Percentiles rank a stretch among this genome's conserved stretches.
Conservation (phyloP, 176 grass and related monocot genomes). For the Panicum miliaceum region DNA sequence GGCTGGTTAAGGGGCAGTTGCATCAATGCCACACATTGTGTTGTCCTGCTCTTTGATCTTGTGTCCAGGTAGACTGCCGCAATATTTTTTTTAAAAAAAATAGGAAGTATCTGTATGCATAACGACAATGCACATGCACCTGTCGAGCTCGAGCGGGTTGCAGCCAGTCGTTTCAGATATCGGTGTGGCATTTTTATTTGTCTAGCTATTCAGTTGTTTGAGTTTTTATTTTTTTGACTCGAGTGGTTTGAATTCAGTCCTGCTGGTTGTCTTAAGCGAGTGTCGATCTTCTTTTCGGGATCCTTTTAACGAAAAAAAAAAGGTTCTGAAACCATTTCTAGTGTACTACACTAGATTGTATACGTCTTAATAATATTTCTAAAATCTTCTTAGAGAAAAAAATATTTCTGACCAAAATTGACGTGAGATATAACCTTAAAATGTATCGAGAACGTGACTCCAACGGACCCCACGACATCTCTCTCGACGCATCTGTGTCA, state of each 20-base stretch:
- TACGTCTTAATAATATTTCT: too few relatives aligned
- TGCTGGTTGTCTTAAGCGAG: neutral
- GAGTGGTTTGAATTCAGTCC: too few relatives aligned
- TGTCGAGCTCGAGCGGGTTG: neutral
- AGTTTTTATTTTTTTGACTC: too few relatives aligned
- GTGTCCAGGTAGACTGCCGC: neutral
- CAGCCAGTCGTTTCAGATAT: constrained; percentile 10
- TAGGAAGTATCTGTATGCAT: neutral
- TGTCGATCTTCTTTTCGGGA: neutral
- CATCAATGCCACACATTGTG: neutral
- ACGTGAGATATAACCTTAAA: neutral
- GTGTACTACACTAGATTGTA: neutral
- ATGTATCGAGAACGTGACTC: neutral
- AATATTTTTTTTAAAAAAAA: neutral
- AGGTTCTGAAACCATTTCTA: too few relatives aligned
- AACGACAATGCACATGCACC: neutral
- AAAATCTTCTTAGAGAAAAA: too few relatives aligned
- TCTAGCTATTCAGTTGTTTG: neutral
- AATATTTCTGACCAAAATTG: too few relatives aligned
- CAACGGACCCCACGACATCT: neutral
- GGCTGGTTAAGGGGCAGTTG: constrained; percentile 13
- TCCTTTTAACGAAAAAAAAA: too few relatives aligned
- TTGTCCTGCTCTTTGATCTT: neutral
- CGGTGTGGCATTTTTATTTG: neutral
- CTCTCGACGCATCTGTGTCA: constrained; percentile 10